Conservation (phyloP, 768 basidiomycete species). For the Leccinum subgranulosum region DNA sequence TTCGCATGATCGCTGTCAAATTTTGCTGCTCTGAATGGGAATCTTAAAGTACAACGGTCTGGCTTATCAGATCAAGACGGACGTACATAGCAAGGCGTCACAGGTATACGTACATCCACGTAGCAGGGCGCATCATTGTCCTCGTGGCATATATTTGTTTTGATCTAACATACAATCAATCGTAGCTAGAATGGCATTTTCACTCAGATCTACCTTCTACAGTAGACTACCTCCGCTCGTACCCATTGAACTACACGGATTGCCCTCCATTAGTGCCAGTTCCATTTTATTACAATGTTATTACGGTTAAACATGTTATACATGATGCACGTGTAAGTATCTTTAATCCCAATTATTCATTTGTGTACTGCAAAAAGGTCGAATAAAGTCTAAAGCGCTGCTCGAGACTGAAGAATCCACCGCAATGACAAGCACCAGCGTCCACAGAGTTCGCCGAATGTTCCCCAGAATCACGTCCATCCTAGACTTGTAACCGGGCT, state of each 20-base stretch:
- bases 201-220: not conserved
- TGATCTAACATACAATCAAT: not conserved
- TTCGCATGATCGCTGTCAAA: conserved; percentile 89
- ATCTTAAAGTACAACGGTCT: conserved; percentile 72
- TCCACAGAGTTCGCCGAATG: not conserved
- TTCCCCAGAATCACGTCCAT: not conserved
- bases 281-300: not conserved
- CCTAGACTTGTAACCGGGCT: not conserved
- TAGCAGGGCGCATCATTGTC: too few relatives aligned
- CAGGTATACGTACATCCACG: too few relatives aligned
- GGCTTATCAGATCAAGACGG: conserved; percentile 57
- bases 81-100: too few relatives aligned
- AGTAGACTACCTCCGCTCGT: not conserved
- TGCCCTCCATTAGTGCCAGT: not conserved
- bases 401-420: not conserved
- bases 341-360: too few relatives aligned
- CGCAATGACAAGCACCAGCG: not conserved
- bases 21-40: conserved; percentile 93
- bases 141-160: too few relatives aligned
- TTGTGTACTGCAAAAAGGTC: not conserved
- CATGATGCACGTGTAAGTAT: not conserved
- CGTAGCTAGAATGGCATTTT: not conserved
- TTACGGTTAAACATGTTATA: not conserved
- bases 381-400: not conserved
- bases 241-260: not conserved